Evolutionary conservation across 306 rosid genomes (phyloP), one percentile per base, ranked within the genome.

Genomic region (Ormosia semicastrata): DNA sequence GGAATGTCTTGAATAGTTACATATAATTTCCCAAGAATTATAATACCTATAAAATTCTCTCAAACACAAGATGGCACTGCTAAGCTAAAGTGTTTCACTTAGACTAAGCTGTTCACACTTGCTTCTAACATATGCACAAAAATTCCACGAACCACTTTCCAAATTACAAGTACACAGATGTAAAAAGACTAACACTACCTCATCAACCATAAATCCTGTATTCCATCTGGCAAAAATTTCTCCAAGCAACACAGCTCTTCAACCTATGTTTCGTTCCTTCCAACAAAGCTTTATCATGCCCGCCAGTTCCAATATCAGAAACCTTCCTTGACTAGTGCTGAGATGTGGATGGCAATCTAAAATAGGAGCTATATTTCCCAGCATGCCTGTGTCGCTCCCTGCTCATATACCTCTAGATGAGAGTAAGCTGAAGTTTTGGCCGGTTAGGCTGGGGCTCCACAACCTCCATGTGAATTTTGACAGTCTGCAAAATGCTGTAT

Each of bases 371-470:
- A 64, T 36, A 47, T 17, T 66, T 59, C 49, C 12, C 46, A 63
- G 50, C 57, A 43, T 36, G 76, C 52, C 18, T 32, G 24, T 60
- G 66, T 68, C 17, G 63, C 12, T 54, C n/a, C 5, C 12, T 60
- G 69, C 10, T 52, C 59, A 15, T 29, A n/a, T 8, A 64, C 15
- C 62, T 39, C 87, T 89, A 95, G 46, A 87, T 47, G 66, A 93
- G 91, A 60, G 86, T 84, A 63, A 96, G 97, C 87, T 91, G 94
- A 56, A 96, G 98, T 85, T 96, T 96, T 2, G 99, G 90, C 17
- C 97, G 86, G 73, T 93, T 88, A 43, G 99, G 98, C 74, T 92
- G 98, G n/a, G 94, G 99, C 87, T 92, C 98, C 75, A 93, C 99
- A 68, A 96, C 92, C 90, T 96, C 99, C 94, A 96, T 82, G 76